Evolutionary conservation across 306 rosid species (phyloP).

Genomic region (Urtica urens): DNA sequence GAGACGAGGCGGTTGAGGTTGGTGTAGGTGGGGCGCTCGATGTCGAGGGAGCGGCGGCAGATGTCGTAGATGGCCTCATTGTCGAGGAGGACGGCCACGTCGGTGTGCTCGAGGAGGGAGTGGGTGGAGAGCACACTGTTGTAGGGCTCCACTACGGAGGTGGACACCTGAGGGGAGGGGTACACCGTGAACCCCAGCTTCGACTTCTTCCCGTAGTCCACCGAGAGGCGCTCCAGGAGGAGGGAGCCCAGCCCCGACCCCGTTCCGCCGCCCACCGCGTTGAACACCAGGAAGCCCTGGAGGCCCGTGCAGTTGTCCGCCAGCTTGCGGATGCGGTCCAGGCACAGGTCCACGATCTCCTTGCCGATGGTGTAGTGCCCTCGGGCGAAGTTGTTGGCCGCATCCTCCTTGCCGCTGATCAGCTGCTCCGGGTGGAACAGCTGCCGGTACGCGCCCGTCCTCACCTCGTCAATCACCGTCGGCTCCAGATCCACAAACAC

Average conservation of each 20-base stretch:
- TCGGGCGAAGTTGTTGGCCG: constrained; percentile 80
- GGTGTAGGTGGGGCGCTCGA: constrained; percentile 71
- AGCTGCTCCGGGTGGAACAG: constrained; percentile 77
- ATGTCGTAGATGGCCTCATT: constrained; percentile 73
- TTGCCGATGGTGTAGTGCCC: constrained; percentile 84
- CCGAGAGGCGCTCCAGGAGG: constrained; percentile 60
- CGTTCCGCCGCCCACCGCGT: constrained; percentile 82
- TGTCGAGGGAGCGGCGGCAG: constrained; percentile 77
- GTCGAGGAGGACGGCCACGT: constrained; percentile 69
- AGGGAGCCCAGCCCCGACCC: constrained; percentile 85
- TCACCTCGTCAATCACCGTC: constrained; percentile 68
- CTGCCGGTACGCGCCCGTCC: constrained; percentile 71
- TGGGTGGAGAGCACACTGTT: constrained; percentile 78
- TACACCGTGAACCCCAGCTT: constrained; percentile 79
- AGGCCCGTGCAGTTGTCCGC: constrained; percentile 86
- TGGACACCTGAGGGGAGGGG: constrained; percentile 74
- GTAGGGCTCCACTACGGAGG: constrained; percentile 83
- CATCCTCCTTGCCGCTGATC: constrained; percentile 77
- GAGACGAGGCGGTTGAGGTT: constrained; percentile 74
- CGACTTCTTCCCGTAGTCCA: constrained; percentile 74
- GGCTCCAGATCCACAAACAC: constrained; percentile 81
- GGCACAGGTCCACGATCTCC: constrained; percentile 73
- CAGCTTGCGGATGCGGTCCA: constrained; percentile 67
- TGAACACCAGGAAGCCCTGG: constrained; percentile 72
- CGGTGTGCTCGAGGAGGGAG: constrained; percentile 72